Conservation (phyloP, 495 filamentous ascomycete species). For the Talaromyces borbonicus region DNA sequence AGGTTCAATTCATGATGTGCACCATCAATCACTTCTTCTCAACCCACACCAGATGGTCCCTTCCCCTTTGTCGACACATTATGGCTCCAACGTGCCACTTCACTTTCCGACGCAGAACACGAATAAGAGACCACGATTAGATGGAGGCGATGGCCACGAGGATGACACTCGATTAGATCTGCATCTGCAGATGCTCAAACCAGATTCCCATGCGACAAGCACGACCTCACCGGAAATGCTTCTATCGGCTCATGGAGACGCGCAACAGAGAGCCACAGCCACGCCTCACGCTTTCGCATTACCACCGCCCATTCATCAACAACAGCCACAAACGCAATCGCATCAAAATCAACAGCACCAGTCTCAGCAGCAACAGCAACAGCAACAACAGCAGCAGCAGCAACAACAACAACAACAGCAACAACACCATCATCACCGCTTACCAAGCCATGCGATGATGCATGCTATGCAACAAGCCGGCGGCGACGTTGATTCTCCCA, state of each 20-base stretch:
- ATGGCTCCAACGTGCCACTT: slow-evolving; percentile 19
- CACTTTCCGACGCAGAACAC: slow-evolving; percentile 21
- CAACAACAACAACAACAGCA: slow-evolving; percentile 12
- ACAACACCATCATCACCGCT: slow-evolving; percentile 63
- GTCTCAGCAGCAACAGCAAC: slow-evolving; percentile 33
- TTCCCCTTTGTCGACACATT: slow-evolving; percentile 24
- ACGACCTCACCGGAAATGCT: slow-evolving; percentile 24
- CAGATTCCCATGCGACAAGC: slow-evolving; percentile 16
- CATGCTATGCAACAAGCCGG: slow-evolving; percentile 17
- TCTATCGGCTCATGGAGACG: slow-evolving; percentile 22
- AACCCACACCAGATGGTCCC: slow-evolving; percentile 24
- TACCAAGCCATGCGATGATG: slow-evolving; percentile 54
- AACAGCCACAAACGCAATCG: slow-evolving; percentile 9
- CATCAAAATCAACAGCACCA: slow-evolving; percentile 51
- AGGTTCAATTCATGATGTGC: slow-evolving; percentile 18
- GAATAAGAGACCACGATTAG: slow-evolving; percentile 25
- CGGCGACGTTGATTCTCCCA: slow-evolving; percentile 18
- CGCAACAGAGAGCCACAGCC: slow-evolving; percentile 18
- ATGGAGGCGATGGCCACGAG: slow-evolving; percentile 15
- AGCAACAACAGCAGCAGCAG: slow-evolving; percentile 74
- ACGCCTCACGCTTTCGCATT: slow-evolving; percentile 23
- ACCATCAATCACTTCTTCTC: slow-evolving; percentile 18
- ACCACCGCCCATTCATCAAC: slow-evolving; percentile 17
- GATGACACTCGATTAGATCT: slow-evolving; percentile 14
- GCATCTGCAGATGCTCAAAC: slow-evolving; percentile 21